A percentile compares a stretch with the other conserved stretches of the same genome.
phyloP scores from a whole-genome alignment of 2,329 filamentous ascomycete genomes.

The Dactylellina cionopaga region DNA sequence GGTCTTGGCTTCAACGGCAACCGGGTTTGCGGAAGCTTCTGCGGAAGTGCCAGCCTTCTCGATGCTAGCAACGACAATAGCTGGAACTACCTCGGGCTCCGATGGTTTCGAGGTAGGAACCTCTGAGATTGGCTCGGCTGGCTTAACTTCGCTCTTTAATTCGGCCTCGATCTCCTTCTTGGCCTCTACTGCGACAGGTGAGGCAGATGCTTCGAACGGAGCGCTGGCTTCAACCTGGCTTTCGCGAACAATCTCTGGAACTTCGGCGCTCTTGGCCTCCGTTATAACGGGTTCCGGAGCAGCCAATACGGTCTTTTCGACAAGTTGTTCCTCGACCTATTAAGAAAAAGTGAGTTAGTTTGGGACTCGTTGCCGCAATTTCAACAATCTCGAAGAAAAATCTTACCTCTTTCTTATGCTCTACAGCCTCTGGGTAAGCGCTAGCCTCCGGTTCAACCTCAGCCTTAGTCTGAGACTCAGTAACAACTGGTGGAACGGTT shows the following conservation, averaged over 20 bases:
- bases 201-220: constrained; percentile 74
- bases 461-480: constrained; percentile 64
- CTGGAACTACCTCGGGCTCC: constrained; percentile 64
- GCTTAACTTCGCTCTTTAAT: constrained; percentile 71
- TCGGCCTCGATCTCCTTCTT: constrained; percentile 78
- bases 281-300: constrained; percentile 41
- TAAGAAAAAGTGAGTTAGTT: constrained; percentile 11
- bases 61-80: constrained; percentile 69
- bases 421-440: constrained; percentile 71
- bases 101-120: constrained; percentile 25
- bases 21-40: constrained; percentile 75
- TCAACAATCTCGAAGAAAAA: background rate
- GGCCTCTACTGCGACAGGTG: constrained; percentile 73
- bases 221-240: constrained; percentile 74
- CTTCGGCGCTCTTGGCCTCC: constrained; percentile 56
- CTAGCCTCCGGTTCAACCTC: constrained; percentile 73
- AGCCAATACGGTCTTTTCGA: constrained; percentile 27
- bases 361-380: background rate
- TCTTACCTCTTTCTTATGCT: constrained; percentile 68
- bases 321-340: constrained; percentile 44
- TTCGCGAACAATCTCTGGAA: constrained; percentile 74
- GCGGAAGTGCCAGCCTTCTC: constrained; percentile 70
- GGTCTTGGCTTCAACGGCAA: constrained; percentile 79
- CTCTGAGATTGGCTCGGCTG: constrained; percentile 34
- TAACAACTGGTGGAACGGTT: constrained; percentile 62